phyloP scores from a whole-genome alignment of 495 filamentous ascomycete genomes.

The Bacidia gigantensis region DNA sequence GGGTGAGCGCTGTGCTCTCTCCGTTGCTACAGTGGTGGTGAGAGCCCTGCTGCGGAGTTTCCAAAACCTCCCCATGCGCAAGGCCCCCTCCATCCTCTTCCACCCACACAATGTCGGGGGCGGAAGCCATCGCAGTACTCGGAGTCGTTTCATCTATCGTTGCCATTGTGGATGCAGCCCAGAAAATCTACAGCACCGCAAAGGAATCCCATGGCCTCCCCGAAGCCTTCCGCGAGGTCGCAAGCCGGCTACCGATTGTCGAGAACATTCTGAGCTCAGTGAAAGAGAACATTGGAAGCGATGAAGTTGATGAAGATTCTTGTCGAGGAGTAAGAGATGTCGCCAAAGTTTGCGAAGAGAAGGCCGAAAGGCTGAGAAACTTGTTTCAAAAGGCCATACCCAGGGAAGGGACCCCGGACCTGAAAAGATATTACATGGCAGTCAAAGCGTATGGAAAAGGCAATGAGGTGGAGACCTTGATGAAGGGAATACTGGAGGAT shows the following conservation, averaged over 20 bases:
- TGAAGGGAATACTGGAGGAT: conserved; percentile 20
- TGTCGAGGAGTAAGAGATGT: conserved; percentile 13
- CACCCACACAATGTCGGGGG: conserved; percentile 20
- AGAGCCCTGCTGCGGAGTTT: no score
- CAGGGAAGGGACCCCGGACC: conserved; percentile 6
- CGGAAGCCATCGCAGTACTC: conserved; percentile 14
- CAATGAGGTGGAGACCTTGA: conserved; percentile 19
- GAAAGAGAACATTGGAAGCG: conserved; percentile 9
- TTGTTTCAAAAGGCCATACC: conserved; percentile 17
- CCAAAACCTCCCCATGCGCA: no score
- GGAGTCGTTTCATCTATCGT: conserved; percentile 21
- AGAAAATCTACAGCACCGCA: conserved; percentile 19
- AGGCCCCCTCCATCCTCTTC: no score
- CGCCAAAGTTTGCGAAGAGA: conserved; percentile 16
- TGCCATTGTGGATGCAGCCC: conserved; percentile 17
- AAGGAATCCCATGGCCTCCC: conserved; percentile 18
- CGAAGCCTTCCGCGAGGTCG: conserved; percentile 20
- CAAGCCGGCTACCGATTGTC: conserved; percentile 18
- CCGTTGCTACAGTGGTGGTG: no score
- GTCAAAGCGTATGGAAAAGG: conserved; percentile 17
- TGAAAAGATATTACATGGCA: conserved; percentile 12
- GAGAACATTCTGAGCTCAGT: conserved; percentile 12
- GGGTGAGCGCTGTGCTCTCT: no score
- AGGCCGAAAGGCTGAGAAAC: conserved; percentile 13
- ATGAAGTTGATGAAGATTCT: conserved; percentile 8